A percentile compares a stretch with the other conserved stretches of the same genome.
These are phyloP conservation scores for Ceratorhiza oryzae-sativae DNA, from an alignment of 1,284 basidiomycete species.

Conservation along the genomic window DNA sequence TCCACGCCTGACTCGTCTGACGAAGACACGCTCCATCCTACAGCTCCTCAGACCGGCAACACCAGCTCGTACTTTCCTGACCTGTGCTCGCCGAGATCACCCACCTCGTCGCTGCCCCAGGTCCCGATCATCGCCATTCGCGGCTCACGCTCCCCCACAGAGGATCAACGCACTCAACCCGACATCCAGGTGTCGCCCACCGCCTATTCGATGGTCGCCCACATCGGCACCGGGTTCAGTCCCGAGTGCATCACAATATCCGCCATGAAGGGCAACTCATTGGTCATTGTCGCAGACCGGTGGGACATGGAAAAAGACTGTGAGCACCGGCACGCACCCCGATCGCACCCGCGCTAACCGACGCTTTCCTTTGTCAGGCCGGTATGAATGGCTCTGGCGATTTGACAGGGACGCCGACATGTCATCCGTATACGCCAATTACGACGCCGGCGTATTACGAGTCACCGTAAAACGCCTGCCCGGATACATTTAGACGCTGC, in stretches of 20 bases:
- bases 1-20: constrained; percentile 33
- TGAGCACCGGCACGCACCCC: constrained; percentile 40
- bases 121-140: constrained; percentile 35
- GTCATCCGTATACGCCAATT: constrained; percentile 45
- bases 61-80: constrained; percentile 8
- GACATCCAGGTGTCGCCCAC: constrained; percentile 45
- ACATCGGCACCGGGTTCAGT: constrained; percentile 46
- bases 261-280: constrained; percentile 46
- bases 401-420: constrained; percentile 49
- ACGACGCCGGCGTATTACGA: constrained; percentile 45
- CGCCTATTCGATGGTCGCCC: constrained; percentile 45
- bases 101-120: constrained; percentile 6
- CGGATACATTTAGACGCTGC: constrained; percentile 23
- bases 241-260: constrained; percentile 48
- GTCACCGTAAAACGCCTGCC: constrained; percentile 46
- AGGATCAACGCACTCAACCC: constrained; percentile 28
- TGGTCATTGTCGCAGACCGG: constrained; percentile 47
- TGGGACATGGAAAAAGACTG: constrained; percentile 48
- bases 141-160: constrained; percentile 22
- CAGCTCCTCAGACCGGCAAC: background rate
- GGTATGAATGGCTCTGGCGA: constrained; percentile 48
- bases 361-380: constrained; percentile 42
- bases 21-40: constrained; percentile 22
- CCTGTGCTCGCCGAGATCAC: constrained; percentile 14
- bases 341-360: background rate